Base-by-base conservation (phyloP, 2,329 filamentous ascomycete species). In the Talaromyces albobiverticillius region DNA sequence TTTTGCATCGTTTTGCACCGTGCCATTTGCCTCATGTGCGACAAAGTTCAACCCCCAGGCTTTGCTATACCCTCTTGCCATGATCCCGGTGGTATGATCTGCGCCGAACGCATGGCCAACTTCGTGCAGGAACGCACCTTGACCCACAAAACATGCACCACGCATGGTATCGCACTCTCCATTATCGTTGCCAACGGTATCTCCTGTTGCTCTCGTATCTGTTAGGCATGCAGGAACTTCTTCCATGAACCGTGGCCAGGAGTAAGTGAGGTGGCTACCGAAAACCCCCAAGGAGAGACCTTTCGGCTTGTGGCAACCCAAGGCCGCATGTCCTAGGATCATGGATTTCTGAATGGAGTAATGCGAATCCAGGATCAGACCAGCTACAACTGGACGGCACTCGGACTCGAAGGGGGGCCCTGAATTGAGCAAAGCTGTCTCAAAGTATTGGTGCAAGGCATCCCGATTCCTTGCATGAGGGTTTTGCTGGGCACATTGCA, bases 11-110 rank as follows among this genome's bases (percentile, higher is more conserved):
- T 68, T 63, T 2, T 56, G 48, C n/a, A 61, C 60, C 0, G 40
- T 53, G 2, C 59, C 62, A 42, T 65, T 65, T 10, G 62, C 64
- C 4, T 65, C 69, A 22, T 61, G 60, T 1, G 68, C 55, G 1
- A 79, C 54, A 50, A 79, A 79, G 54, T 69, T 70, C 49, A 70
- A 70, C 0, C 69, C 66, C 77, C 77, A 79, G 50, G 74, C 62
- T 6, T 68, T 64, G 7, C 70, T 66, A 57, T 75, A 77, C 0
- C 73, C 73, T 38, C 73, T 62, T 14, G 57, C 64, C 76, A 61
- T 71, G n/a, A 71, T 70, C 1, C 67, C 68, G 8, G 59, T 59
- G 11, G 62, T 63, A 50, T 70, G 64, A 11, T 62, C 58, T 6
- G 63, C 68, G 4, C 68, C 68, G 57, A 73, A 71, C 14, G 71